Conservation (phyloP, 2,329 filamentous ascomycete species). For the Fusarium sp. region DNA sequence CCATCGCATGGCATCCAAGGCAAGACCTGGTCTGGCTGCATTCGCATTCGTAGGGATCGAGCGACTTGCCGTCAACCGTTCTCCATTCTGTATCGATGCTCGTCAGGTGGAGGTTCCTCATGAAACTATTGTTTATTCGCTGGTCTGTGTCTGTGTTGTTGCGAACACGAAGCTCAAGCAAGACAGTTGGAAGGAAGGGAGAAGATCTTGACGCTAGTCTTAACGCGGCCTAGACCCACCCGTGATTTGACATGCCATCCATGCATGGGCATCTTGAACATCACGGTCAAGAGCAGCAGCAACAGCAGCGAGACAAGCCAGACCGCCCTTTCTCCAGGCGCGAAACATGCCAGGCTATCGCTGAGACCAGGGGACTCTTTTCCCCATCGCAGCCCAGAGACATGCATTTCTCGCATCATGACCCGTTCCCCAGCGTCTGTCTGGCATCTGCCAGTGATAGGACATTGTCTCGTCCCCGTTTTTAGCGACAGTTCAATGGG, state of each 20-base stretch:
- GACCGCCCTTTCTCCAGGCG: conserved; percentile 41
- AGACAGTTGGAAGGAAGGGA: conserved; percentile 13
- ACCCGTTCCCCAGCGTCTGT: conserved; percentile 27
- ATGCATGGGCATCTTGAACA: conserved; percentile 29
- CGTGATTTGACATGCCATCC: conserved; percentile 38
- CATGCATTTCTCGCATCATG: conserved; percentile 40
- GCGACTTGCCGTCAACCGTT: conserved; percentile 33
- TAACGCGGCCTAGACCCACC: conserved; percentile 19
- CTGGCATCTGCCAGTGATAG: conserved; percentile 39
- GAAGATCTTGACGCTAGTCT: conserved; percentile 35
- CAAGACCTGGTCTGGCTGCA: conserved; percentile 4
- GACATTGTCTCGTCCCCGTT: conserved; percentile 30
- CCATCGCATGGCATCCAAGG: conserved; percentile 28
- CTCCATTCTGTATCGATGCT: not conserved
- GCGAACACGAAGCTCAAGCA: conserved; percentile 4
- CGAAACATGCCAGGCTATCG: conserved; percentile 15
- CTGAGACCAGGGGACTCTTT: conserved; percentile 16
- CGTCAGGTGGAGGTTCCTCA: conserved; percentile 28
- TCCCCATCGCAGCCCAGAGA: conserved; percentile 1
- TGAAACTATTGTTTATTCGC: conserved; percentile 27
- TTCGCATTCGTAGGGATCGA: conserved; percentile 16
- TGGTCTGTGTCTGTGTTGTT: conserved; percentile 21
- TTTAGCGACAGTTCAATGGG: conserved; percentile 6
- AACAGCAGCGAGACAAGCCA: conserved; percentile 25
- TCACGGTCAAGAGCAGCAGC: conserved; percentile 26